Conservation (phyloP, 768 basidiomycete species). For the Coprinopsis strossmayeri region DNA sequence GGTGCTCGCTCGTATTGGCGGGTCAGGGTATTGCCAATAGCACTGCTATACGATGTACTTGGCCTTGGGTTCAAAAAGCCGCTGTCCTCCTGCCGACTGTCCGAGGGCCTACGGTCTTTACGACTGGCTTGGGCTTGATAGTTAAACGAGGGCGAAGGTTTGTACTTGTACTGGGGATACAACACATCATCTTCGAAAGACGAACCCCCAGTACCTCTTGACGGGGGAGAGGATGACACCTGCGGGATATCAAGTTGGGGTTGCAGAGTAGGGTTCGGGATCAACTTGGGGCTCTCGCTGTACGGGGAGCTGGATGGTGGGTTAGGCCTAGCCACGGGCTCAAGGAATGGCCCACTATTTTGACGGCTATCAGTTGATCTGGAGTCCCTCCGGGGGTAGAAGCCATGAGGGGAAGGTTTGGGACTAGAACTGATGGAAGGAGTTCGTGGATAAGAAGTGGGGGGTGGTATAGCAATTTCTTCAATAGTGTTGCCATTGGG, state of each 20-base stretch:
- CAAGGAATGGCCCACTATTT: too few relatives aligned
- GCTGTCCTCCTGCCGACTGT: too few relatives aligned
- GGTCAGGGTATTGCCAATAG: neutral
- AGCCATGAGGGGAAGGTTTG: neutral
- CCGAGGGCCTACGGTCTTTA: too few relatives aligned
- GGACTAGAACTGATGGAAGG: too few relatives aligned
- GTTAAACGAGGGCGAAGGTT: too few relatives aligned
- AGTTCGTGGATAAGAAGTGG: too few relatives aligned
- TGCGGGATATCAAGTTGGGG: too few relatives aligned
- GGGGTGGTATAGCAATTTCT: neutral
- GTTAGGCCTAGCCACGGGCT: neutral
- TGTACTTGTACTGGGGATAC: too few relatives aligned
- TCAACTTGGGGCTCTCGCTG: neutral
- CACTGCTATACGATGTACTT: neutral
- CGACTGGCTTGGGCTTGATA: too few relatives aligned
- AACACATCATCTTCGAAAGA: too few relatives aligned
- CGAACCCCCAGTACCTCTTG: neutral
- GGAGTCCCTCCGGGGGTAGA: neutral
- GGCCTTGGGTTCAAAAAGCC: too few relatives aligned
- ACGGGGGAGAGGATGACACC: neutral
- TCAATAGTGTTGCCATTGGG: neutral
- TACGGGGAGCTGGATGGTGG: neutral
- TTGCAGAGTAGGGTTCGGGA: neutral
- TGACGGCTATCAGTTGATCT: too few relatives aligned
- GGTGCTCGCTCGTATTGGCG: neutral